Evolutionary conservation across 2,329 filamentous ascomycete species (phyloP), one percentile per base, ranked within the genome.

Genomic region (Fusarium verrucosum): DNA sequence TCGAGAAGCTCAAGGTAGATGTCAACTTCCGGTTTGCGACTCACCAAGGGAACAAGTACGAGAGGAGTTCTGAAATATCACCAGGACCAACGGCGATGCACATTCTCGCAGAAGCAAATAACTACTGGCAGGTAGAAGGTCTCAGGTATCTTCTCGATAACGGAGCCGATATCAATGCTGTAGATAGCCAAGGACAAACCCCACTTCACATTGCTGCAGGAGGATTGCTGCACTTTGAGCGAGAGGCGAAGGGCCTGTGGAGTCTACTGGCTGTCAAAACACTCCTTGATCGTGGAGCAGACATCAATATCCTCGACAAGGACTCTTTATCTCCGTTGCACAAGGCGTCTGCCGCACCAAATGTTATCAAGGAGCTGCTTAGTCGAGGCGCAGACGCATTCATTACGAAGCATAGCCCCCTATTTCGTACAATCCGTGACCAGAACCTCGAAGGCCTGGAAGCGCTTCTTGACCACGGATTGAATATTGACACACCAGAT

Each of bases 241-340:
- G 16, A 2, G 3, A 14, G 2, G 13, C 35, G 4, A 4, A 41
- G 8, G 55, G 60, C 1, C 45, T 51, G 22, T 66, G 66, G 62
- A 54, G 28, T 17, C 32, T 45, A 7, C 10, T 28, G n/a, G 57
- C 53, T 19, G 20, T 66, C 2, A 25, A 35, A 4, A 22, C 62
- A 7, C 66, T 71, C 17, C 57, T 71, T 7, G 59, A 58, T 3
- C 10, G 42, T 5, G 69, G 68, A 9, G 69, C 69, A 28, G 58
- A 71, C 38, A 37, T 42, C 2, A 60, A 70, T 9, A 13, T 42
- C 6, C 30, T 71, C 6, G 52, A 65, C 20, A 36, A 47, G 2
- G 1, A 50, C 11, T 41, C 37, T 1, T 3, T 38, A 0, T 56
- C 66, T 5, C 30, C 59, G 4, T 36, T 71, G 1, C 57, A 70